Base-by-base conservation (phyloP, 768 basidiomycete genomes). In the Mycena albidolilacea region DNA sequence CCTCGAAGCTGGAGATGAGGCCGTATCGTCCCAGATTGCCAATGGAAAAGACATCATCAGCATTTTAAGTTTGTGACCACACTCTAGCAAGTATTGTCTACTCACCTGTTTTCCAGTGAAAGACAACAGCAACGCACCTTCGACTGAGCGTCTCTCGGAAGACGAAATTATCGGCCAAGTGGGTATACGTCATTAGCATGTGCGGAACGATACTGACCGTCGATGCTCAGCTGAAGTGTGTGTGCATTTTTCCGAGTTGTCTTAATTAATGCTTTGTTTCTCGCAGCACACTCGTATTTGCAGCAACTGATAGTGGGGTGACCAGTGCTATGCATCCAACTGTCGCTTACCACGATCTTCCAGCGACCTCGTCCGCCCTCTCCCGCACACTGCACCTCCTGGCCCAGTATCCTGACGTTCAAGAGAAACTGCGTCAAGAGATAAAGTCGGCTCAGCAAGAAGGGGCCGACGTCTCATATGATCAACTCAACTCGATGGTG, bases 31-130 rank as follows among this genome's bases (percentile, higher is more conserved):
- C n/a, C 80, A 83, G 63, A 70, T 84, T 19, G 81, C 80, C 1
- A 76, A 80, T 38, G 78, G 80, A 6, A 81, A 81, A 41, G 81
- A 82, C 55, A 76, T 83, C 64, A 78, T 82, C 69, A 80, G 79
- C 30, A 77, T 80, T 46, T 69, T 82, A 11, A 75, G 30, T 30
- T 2, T 30, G 30, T 30, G 30, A 30, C 30, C 30, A 30, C 30
- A 30, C 30, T 30, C 30, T 30, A 30, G 30, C 30, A 30, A 2
- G 30, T 3, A 30, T 30, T 30, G 30, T 30, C 30, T 30, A 30
- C 30, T 30, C 30, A 30, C 30, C 30, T 30, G 3, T 30, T 30
- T 30, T 1, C 30, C 30, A 30, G 30, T 83, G 70, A 80, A 76
- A 61, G 81, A 80, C 5, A 84, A 83, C 64, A 77, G 76, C 70